Evolutionary conservation across 148 eudicot genomes (phyloP), one percentile per base, ranked within the genome.

Genomic region (Rhododendron kiyosumense): DNA sequence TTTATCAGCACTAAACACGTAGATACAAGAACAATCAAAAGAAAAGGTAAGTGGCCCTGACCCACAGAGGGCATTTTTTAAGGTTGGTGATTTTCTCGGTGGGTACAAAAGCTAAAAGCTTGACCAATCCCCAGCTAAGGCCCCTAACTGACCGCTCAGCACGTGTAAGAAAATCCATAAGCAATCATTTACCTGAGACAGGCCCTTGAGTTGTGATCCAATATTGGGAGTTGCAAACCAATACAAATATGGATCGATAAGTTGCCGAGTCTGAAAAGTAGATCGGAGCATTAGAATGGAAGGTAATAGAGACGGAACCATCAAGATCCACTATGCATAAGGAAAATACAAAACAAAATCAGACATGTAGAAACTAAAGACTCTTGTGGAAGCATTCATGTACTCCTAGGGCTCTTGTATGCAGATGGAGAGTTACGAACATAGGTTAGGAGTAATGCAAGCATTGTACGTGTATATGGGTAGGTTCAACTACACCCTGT

Each of bases 191-290:
- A 97, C 99, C 96, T 97, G 98, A 59, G 96, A 88, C 59, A 97
- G 92, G 74, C 96, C 95, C 89, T 97, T 97, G 86, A 97, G 97
- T 82, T 95, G 86, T 45, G 94, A 93, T 57, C 99, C 96, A 69
- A 94, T 88, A 87, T 90, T 93, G 79, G 99, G 99, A 86, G 95
- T 95, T 41, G 98, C 91, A 91, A 97, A 92, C 99, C 99, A 97
- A 86, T 97, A 97, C 92, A 94, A 90, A 88, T 89, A 85, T 82
- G 93, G 93, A 90, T 95, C 99, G 82, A 97, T 91, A 85, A 97
- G 98, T 89, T 97, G 98, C 36, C 99, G 98, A 74, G 93, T 94
- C 99, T 97, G 84, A 83, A 87, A 88, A 81, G 43, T 36, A 84
- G 65, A 51, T 34, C 67, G 52, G 17, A 84, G 52, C n/a, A 76